Conservation (phyloP, 2,329 filamentous ascomycete genomes). For the Escovopsis sp. region DNA sequence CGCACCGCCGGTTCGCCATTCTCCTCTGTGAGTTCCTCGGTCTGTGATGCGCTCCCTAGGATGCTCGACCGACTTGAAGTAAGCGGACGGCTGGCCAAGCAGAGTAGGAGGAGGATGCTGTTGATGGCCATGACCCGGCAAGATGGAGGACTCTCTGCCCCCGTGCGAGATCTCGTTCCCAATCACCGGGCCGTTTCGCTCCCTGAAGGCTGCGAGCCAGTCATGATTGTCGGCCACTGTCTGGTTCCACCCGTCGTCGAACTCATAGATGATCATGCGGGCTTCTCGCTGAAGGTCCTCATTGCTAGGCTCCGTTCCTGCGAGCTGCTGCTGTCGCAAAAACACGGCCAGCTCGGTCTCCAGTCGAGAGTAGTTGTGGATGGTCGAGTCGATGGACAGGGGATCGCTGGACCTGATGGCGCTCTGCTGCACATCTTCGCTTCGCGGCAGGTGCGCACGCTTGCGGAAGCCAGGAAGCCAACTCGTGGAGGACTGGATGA, state of each 20-base stretch:
- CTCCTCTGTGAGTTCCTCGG: too few species aligned
- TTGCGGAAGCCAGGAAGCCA: conserved; percentile 43
- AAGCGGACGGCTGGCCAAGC: background rate
- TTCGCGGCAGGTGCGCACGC: conserved; percentile 40
- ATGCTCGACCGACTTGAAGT: background rate
- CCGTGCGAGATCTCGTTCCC: background rate
- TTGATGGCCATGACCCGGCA: background rate
- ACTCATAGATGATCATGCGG: conserved; percentile 45
- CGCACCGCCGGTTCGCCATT: background rate
- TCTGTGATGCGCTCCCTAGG: background rate
- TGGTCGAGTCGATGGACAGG: conserved; percentile 40
- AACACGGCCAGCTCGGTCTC: conserved; percentile 41
- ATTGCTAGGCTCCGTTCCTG: conserved; percentile 35
- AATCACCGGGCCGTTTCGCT: conserved; percentile 22
- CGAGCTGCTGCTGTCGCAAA: conserved; percentile 26
- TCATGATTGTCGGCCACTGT: conserved; percentile 40
- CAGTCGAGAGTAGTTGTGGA: conserved; percentile 41
- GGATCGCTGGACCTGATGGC: conserved; percentile 35
- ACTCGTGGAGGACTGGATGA: conserved; percentile 31
- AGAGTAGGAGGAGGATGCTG: background rate
- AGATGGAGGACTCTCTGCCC: too few species aligned
- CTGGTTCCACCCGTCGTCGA: conserved; percentile 48
- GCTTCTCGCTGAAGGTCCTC: conserved; percentile 40
- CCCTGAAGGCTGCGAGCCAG: conserved; percentile 39
- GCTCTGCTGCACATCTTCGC: conserved; percentile 35